phyloP scores from a whole-genome alignment of 257 asterid genomes.

The Jaltomata sinuosa region DNA sequence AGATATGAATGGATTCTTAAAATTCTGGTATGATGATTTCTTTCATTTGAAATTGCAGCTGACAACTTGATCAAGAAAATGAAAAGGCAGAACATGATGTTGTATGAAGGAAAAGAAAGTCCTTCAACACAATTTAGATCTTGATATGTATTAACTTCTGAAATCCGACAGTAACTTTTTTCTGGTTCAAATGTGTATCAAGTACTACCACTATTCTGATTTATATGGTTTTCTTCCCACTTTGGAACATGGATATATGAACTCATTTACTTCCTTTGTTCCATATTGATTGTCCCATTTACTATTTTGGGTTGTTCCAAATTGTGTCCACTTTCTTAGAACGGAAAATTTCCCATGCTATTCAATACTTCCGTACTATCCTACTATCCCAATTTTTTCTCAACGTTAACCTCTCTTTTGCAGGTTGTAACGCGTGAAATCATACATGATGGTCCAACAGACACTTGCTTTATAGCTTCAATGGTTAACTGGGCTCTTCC shows the following conservation, averaged over 20 bases:
- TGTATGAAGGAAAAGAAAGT: background rate
- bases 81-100: no score
- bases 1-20: background rate
- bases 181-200: background rate
- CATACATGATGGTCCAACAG: conserved; percentile 44
- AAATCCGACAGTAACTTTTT: background rate
- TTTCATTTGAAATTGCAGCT: background rate
- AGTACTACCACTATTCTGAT: background rate
- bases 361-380: background rate
- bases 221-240: background rate
- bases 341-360: background rate
- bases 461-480: conserved; percentile 39
- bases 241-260: background rate
- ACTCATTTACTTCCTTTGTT: background rate
- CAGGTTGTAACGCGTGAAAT: conserved; percentile 85
- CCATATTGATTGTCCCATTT: background rate
- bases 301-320: background rate
- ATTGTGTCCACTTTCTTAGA: background rate
- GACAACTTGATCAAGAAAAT: background rate
- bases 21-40: background rate
- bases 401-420: conserved; percentile 12
- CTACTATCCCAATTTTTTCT: background rate
- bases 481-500: conserved; percentile 86
- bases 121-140: background rate
- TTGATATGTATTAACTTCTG: background rate